These are phyloP conservation scores for Porodaedalea pini DNA, from an alignment of 1,284 basidiomycete genomes.

Conservation along the genomic window DNA sequence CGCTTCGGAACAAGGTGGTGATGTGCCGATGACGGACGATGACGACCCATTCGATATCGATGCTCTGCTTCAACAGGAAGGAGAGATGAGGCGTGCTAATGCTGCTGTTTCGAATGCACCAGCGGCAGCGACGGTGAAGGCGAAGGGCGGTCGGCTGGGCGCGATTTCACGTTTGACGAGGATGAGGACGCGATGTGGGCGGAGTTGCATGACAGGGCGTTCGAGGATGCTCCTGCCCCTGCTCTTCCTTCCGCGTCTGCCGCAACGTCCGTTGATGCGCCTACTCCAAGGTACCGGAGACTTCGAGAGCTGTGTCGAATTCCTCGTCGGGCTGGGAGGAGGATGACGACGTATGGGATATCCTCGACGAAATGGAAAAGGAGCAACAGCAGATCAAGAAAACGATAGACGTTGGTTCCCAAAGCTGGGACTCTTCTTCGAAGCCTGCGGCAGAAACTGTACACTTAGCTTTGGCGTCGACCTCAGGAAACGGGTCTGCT, in stretches of 20 bases:
- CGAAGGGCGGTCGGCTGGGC: constrained; percentile 21
- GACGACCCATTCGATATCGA: constrained; percentile 57
- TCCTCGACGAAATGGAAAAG: constrained; percentile 56
- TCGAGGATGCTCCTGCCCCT: constrained; percentile 14
- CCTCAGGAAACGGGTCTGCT: neutral
- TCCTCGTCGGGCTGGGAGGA: constrained; percentile 35
- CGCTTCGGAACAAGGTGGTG: constrained; percentile 33
- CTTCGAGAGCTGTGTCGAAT: constrained; percentile 11
- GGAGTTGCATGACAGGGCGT: constrained; percentile 32
- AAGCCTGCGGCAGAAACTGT: neutral
- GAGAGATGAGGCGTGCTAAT: constrained; percentile 33
- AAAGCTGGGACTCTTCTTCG: neutral
- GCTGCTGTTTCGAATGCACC: constrained; percentile 18
- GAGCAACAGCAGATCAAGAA: constrained; percentile 22
- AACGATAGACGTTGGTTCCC: neutral
- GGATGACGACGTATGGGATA: constrained; percentile 68
- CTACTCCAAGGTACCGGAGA: too few relatives aligned
- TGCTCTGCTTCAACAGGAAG: constrained; percentile 47
- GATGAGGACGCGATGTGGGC: constrained; percentile 59
- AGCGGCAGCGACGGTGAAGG: constrained; percentile 15
- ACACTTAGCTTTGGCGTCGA: constrained; percentile 11
- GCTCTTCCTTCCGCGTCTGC: neutral
- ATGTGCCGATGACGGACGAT: constrained; percentile 27
- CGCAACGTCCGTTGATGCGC: neutral
- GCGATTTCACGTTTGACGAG: constrained; percentile 33